These are phyloP conservation scores for Isoetes taiwanensis DNA, from an alignment of 75 land plant species.

Conservation along the genomic window DNA sequence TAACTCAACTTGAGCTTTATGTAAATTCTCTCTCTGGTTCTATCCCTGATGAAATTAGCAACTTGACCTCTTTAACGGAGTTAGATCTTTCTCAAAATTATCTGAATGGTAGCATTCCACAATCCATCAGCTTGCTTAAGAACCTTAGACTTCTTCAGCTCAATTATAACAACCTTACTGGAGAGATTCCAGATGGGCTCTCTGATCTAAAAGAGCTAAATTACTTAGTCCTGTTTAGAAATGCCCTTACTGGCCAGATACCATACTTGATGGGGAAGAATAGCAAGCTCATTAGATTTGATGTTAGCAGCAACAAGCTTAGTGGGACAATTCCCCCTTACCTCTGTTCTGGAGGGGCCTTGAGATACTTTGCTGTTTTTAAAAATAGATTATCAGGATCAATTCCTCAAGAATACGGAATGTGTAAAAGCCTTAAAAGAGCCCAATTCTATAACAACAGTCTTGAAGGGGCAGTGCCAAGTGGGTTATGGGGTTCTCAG, in stretches of 20 bases:
- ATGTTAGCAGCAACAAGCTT: slow-evolving; percentile 25
- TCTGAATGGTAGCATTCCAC: background rate
- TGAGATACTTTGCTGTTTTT: slow-evolving; percentile 45
- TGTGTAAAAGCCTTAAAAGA: slow-evolving; percentile 37
- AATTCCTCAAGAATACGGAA: slow-evolving; percentile 57
- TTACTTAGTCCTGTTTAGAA: slow-evolving; percentile 35
- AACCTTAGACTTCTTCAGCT: background rate
- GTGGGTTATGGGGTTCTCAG: slow-evolving; percentile 58
- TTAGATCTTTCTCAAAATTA: slow-evolving; percentile 11
- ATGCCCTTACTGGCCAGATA: slow-evolving; percentile 44
- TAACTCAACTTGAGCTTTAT: slow-evolving; percentile 44
- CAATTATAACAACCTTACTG: slow-evolving; percentile 43
- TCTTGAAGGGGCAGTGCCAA: slow-evolving; percentile 50
- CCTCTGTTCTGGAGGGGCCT: slow-evolving; percentile 41
- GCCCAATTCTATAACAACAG: slow-evolving; percentile 47
- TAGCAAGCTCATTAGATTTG: slow-evolving; percentile 25
- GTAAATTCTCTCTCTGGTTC: slow-evolving; percentile 36
- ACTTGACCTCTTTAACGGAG: slow-evolving; percentile 34
- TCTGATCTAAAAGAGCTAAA: slow-evolving; percentile 35
- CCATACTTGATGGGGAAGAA: slow-evolving; percentile 25
- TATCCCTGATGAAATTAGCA: slow-evolving; percentile 44
- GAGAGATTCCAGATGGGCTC: slow-evolving; percentile 40
- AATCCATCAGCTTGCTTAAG: background rate
- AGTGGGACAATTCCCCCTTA: slow-evolving; percentile 21
- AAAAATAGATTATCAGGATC: slow-evolving; percentile 54